phyloP scores from a whole-genome alignment of 2,329 filamentous ascomycete genomes.

The Leptographium galeiforme region DNA sequence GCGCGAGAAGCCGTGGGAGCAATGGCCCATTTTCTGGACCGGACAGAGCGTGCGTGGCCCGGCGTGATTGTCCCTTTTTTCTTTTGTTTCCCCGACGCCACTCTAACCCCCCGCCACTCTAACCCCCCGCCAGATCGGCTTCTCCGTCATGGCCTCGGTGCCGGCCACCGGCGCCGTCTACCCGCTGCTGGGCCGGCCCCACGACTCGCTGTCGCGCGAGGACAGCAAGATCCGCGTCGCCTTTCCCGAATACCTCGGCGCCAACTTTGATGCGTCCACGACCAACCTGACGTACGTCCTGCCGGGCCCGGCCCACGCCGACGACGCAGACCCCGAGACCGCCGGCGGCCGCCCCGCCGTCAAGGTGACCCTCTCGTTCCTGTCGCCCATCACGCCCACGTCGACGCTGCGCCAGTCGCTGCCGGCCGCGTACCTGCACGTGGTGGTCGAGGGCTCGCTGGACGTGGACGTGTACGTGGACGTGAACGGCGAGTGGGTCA shows the following conservation, averaged over 20 bases:
- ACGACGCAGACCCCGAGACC: slow-evolving; percentile 13
- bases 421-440: slow-evolving; percentile 66
- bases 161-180: slow-evolving; percentile 29
- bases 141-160: slow-evolving; percentile 34
- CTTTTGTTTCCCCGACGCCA: too few species aligned
- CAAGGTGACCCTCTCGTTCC: slow-evolving; percentile 36
- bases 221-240: slow-evolving; percentile 23
- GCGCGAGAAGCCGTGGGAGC: slow-evolving; percentile 61
- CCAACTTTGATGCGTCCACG: slow-evolving; percentile 13
- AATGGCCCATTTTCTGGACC: slow-evolving; percentile 58
- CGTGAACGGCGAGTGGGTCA: slow-evolving; percentile 69
- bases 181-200: slow-evolving; percentile 36
- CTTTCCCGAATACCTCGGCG: slow-evolving; percentile 20
- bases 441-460: slow-evolving; percentile 54
- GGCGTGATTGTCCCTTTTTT: neutral
- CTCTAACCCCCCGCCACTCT: neutral
- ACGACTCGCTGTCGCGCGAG: slow-evolving; percentile 29
- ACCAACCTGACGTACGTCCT: slow-evolving; percentile 30
- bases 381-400: slow-evolving; percentile 69
- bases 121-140: slow-evolving; percentile 25
- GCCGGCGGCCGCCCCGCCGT: slow-evolving; percentile 15
- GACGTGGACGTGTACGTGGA: slow-evolving; percentile 54
- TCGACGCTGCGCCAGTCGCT: slow-evolving; percentile 70
- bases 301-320: slow-evolving; percentile 5
- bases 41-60: slow-evolving; percentile 15